Evolutionary conservation across 23 red algal genomes (phyloP).

Genomic region (Cyanidium caldarium): DNA sequence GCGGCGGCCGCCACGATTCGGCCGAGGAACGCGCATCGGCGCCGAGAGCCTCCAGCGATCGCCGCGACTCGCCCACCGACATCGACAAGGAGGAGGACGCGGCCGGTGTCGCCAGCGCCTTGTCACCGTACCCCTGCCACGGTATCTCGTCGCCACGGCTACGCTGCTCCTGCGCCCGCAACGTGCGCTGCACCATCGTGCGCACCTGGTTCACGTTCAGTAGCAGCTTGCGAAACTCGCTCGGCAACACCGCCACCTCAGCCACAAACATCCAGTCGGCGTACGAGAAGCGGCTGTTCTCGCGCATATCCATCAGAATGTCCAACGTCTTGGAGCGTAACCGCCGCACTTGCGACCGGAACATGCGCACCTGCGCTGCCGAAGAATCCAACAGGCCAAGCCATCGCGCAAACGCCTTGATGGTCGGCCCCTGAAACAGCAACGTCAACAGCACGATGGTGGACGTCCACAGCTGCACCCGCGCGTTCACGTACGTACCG

Average conservation of each 20-base stretch:
- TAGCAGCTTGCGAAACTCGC: background rate
- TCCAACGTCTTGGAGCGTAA: background rate
- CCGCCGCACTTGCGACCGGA: background rate
- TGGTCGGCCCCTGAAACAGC: slow-evolving; percentile 52
- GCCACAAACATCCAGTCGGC: background rate
- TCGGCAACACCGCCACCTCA: background rate
- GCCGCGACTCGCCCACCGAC: too few species aligned
- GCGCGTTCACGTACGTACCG: slow-evolving; percentile 30
- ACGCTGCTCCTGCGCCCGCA: background rate
- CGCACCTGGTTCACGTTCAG: background rate
- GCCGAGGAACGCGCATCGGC: too few species aligned
- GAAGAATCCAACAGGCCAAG: slow-evolving; percentile 25
- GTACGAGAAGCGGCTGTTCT: background rate
- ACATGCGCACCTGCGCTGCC: background rate
- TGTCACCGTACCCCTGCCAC: too few species aligned
- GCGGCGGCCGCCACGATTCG: too few species aligned
- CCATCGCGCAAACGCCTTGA: slow-evolving; percentile 32
- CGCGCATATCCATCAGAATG: background rate
- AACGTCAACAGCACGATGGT: slow-evolving; percentile 60
- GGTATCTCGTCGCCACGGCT: too few species aligned
- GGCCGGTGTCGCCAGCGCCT: too few species aligned
- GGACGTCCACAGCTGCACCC: slow-evolving; percentile 78
- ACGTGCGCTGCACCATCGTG: background rate
- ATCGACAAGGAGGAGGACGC: too few species aligned
- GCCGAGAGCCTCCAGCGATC: too few species aligned